Evolutionary conservation across 495 filamentous ascomycete species (phyloP).

Genomic region (Hypoxylon fuscum): DNA sequence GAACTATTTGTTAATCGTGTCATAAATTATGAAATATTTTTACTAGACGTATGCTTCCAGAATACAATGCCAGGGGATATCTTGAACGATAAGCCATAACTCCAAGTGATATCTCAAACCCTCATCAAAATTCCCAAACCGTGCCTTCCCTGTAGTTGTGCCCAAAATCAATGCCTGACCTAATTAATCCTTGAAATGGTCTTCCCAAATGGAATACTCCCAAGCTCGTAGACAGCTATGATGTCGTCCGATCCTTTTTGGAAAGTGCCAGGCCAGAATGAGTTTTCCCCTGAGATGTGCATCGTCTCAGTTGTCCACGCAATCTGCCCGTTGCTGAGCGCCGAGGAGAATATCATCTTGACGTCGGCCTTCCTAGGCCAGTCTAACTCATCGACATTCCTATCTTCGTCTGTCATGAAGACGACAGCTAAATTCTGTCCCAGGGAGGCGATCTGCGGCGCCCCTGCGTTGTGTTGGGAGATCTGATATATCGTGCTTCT

Average conservation of each 20-base stretch:
- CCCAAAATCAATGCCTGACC: not conserved
- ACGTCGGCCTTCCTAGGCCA: slow-evolving; percentile 41
- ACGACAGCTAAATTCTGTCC: slow-evolving; percentile 62
- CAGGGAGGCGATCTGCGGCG: slow-evolving; percentile 63
- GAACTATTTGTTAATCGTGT: no score
- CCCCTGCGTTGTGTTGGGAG: slow-evolving; percentile 56
- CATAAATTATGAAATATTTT: no score
- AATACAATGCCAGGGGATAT: slow-evolving; percentile 21
- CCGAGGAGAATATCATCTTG: slow-evolving; percentile 36
- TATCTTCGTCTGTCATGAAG: slow-evolving; percentile 71
- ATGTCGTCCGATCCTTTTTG: slow-evolving; percentile 8
- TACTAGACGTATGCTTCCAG: no score
- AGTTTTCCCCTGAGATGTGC: slow-evolving; percentile 17
- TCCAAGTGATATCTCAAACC: not conserved
- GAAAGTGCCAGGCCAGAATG: slow-evolving; percentile 34
- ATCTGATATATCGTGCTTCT: slow-evolving; percentile 60
- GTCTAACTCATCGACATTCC: not conserved
- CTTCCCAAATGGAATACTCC: slow-evolving; percentile 18
- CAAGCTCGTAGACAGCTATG: slow-evolving; percentile 37
- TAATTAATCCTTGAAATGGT: slow-evolving; percentile 6
- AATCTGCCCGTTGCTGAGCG: slow-evolving; percentile 14
- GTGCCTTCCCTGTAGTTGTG: not conserved
- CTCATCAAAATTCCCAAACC: slow-evolving; percentile 1
- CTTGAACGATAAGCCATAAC: slow-evolving; percentile 9
- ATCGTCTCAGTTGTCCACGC: slow-evolving; percentile 21